Evolutionary conservation across 2,329 filamentous ascomycete species (phyloP).

Genomic region (Fusarium sp.): DNA sequence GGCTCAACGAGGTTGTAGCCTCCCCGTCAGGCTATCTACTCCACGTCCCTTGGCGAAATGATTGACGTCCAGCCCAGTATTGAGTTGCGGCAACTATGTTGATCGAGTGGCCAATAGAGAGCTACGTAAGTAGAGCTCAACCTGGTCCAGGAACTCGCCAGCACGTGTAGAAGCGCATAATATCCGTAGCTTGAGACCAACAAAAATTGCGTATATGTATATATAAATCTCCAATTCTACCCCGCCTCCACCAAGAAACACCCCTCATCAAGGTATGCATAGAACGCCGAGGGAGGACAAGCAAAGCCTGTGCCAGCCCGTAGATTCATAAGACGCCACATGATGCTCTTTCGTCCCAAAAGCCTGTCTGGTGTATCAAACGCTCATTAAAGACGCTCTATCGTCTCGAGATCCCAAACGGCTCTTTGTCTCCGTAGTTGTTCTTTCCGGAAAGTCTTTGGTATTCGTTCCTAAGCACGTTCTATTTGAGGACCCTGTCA

Average conservation of each 20-base stretch:
- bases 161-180: not conserved
- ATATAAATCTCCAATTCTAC: slow-evolving; percentile 17
- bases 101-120: slow-evolving; percentile 2
- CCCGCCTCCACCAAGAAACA: slow-evolving; percentile 3
- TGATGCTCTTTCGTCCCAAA: slow-evolving; percentile 29
- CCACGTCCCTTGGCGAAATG: slow-evolving; percentile 7
- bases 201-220: not conserved
- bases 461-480: not conserved
- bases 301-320: slow-evolving; percentile 27
- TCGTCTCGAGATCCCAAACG: slow-evolving; percentile 14
- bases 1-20: not conserved
- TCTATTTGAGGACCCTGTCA: slow-evolving; percentile 79
- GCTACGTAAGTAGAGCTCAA: not conserved
- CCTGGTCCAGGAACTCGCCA: not conserved
- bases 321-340: slow-evolving; percentile 35
- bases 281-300: slow-evolving; percentile 14
- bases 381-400: slow-evolving; percentile 20
- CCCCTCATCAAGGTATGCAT: slow-evolving; percentile 1
- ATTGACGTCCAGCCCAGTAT: not conserved
- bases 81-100: not conserved
- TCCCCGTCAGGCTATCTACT: slow-evolving; percentile 8
- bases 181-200: not conserved
- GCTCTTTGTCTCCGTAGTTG: not conserved
- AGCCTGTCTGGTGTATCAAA: slow-evolving; percentile 24
- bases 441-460: slow-evolving; percentile 17